Evolutionary conservation across 192 early-diverging fungal species (phyloP).

Genomic region (Bifiguratus adelaidae): DNA sequence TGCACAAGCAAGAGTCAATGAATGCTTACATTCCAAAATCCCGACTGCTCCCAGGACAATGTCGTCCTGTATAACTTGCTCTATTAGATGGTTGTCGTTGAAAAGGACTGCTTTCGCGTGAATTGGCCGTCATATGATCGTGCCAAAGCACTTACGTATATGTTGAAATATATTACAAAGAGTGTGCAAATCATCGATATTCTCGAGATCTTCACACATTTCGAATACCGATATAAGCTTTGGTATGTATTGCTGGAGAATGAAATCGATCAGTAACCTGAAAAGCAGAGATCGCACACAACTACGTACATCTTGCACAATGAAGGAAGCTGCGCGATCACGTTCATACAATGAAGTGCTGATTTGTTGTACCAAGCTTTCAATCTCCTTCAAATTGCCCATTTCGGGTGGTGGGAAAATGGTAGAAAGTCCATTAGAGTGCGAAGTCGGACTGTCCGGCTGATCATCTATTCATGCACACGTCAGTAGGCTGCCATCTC

Average conservation of each 20-base stretch:
- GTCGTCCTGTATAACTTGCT: constrained; percentile 67
- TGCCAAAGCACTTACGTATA: constrained; percentile 45
- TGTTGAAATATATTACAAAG: constrained; percentile 65
- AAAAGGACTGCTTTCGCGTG: constrained; percentile 44
- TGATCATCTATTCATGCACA: not conserved
- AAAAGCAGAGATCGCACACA: not conserved
- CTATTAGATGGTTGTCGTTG: constrained; percentile 68
- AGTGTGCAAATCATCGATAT: constrained; percentile 52
- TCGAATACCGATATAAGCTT: constrained; percentile 62
- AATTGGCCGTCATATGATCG: not conserved
- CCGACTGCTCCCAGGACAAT: constrained; percentile 60
- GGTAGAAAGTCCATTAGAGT: constrained; percentile 9
- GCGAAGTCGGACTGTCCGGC: not conserved
- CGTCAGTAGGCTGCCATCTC: too few relatives aligned
- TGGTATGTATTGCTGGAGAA: constrained; percentile 51
- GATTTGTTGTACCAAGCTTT: constrained; percentile 45
- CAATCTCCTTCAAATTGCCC: constrained; percentile 61
- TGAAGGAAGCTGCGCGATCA: constrained; percentile 47
- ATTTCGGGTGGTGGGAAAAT: constrained; percentile 58
- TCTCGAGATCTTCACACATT: constrained; percentile 77
- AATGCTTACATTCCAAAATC: constrained; percentile 73
- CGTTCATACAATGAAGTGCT: constrained; percentile 43
- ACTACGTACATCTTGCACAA: constrained; percentile 41
- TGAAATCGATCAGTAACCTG: not conserved
- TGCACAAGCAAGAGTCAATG: not conserved